Percentiles rank a stretch among this genome's conserved stretches.
phyloP scores from a whole-genome alignment of 352 stramenopile species.

The Pythium folliculosum region DNA sequence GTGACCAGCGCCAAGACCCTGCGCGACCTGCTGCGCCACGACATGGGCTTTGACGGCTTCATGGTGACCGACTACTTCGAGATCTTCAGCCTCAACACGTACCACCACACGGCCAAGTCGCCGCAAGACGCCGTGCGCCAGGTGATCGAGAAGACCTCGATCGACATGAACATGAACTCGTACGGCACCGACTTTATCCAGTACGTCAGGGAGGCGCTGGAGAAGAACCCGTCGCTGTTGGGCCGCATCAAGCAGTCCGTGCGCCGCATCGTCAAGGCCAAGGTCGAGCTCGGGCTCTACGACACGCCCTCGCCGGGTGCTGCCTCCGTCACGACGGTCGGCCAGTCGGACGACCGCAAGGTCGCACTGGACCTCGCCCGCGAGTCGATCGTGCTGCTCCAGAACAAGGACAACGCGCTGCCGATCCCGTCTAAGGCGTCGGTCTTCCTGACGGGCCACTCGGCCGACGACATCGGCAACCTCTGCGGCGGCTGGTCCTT shows the following conservation, averaged over 20 bases:
- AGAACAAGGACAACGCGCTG: constrained; percentile 77
- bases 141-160: constrained; percentile 52
- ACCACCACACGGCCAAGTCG: constrained; percentile 49
- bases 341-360: constrained; percentile 21
- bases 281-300: constrained; percentile 34
- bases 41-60: constrained; percentile 71
- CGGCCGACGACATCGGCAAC: constrained; percentile 69
- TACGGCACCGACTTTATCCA: constrained; percentile 36
- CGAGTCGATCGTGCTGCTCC: constrained; percentile 72
- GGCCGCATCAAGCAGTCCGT: constrained; percentile 25
- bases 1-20: constrained; percentile 80
- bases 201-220: constrained; percentile 25
- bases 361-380: constrained; percentile 31
- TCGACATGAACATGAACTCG: constrained; percentile 86
- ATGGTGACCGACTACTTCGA: constrained; percentile 83
- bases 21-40: constrained; percentile 38
- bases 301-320: constrained; percentile 25
- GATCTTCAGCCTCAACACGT: constrained; percentile 69
- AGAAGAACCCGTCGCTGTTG: constrained; percentile 24
- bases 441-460: constrained; percentile 75
- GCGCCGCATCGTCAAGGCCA: constrained; percentile 28
- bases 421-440: constrained; percentile 37
- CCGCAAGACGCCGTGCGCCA: constrained; percentile 40
- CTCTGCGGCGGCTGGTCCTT: constrained; percentile 83
- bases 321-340: constrained; percentile 33